Conservation (phyloP, 257 asterid genomes). For the Ballota nigra region DNA sequence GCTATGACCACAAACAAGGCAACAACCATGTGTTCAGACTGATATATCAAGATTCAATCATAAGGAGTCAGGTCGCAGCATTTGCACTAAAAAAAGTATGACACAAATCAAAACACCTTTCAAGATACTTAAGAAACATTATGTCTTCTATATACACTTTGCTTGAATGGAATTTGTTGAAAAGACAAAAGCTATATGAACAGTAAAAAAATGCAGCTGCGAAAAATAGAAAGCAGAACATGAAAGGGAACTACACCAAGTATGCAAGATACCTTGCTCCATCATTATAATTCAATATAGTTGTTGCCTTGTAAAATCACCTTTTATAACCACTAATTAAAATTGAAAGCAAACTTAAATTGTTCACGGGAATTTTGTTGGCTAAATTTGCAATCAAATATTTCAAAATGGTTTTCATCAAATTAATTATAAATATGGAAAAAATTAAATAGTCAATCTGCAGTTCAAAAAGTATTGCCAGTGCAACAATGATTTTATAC, state of each 20-base stretch:
- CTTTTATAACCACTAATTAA: slow-evolving; percentile 9
- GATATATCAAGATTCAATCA: slow-evolving; percentile 10
- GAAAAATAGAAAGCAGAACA: neutral
- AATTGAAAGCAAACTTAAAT: neutral
- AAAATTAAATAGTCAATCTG: neutral
- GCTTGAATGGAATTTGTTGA: neutral
- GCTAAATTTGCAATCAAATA: slow-evolving; percentile 1
- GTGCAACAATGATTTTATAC: neutral
- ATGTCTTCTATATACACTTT: neutral
- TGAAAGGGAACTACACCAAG: neutral
- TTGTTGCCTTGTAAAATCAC: slow-evolving; percentile 11
- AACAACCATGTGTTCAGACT: neutral
- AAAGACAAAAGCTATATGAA: neutral
- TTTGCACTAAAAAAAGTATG: neutral
- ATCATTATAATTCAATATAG: neutral
- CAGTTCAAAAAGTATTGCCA: slow-evolving; percentile 9
- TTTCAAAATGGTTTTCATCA: neutral
- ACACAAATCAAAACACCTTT: neutral
- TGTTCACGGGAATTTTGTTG: neutral
- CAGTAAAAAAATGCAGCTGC: neutral
- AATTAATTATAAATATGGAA: neutral
- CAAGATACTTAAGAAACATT: no score
- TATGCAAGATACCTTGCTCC: neutral
- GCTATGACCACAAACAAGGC: neutral
- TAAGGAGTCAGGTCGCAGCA: slow-evolving; percentile 2